Percentiles rank a stretch among this genome's conserved stretches.
These are phyloP conservation scores for Rubus idaeus DNA, from an alignment of 306 rosid genomes.

Conservation along the genomic window DNA sequence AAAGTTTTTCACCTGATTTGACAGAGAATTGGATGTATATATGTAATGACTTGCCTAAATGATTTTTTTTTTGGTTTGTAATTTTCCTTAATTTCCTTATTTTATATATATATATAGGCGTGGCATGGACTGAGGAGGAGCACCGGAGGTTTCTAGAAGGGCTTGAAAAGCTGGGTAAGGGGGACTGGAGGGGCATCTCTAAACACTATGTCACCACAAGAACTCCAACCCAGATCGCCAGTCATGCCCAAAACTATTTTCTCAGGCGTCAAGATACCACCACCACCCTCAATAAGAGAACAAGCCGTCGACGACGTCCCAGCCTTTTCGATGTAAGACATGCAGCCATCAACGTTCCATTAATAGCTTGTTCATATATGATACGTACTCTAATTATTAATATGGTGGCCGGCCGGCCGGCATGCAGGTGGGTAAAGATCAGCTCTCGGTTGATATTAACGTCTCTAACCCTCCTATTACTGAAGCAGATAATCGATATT, in stretches of 20 bases:
- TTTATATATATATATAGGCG: constrained; percentile 5
- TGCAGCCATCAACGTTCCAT: too few relatives aligned
- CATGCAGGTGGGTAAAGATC: constrained; percentile 8
- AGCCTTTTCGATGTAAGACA: constrained; percentile 30
- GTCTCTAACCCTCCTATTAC: background rate
- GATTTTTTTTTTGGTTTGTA: too few relatives aligned
- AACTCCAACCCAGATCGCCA: constrained; percentile 40
- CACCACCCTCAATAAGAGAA: background rate
- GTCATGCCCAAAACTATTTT: constrained; percentile 39
- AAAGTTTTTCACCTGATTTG: too few relatives aligned
- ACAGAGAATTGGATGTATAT: too few relatives aligned
- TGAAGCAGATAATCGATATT: too few relatives aligned
- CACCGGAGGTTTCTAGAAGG: constrained; percentile 31
- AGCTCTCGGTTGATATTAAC: background rate
- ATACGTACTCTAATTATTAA: too few relatives aligned
- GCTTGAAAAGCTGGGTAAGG: constrained; percentile 34
- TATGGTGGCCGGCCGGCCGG: too few relatives aligned
- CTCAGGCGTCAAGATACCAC: constrained; percentile 1
- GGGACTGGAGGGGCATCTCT: constrained; percentile 39
- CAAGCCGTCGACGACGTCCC: constrained; percentile 5
- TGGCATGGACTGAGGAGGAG: constrained; percentile 35
- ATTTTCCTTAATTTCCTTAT: too few relatives aligned
- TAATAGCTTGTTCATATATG: too few relatives aligned
- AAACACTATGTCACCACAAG: constrained; percentile 32
- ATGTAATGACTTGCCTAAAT: too few relatives aligned